These are phyloP conservation scores for Teratosphaeria destructans DNA, from an alignment of 2,329 filamentous ascomycete species.

Conservation along the genomic window DNA sequence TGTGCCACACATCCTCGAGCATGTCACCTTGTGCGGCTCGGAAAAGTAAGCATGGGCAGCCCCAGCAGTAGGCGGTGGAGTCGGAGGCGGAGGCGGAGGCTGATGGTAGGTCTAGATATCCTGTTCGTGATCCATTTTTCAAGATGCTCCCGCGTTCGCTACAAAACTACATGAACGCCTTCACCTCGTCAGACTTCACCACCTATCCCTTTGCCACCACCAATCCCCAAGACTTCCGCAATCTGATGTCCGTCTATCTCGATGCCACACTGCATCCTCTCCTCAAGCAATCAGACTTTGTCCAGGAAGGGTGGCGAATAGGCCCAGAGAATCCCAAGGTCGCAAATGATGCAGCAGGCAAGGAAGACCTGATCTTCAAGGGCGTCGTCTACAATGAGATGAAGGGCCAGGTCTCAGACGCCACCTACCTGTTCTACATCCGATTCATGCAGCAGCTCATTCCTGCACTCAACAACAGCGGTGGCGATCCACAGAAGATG, in stretches of 20 bases:
- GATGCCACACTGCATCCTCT: conserved; percentile 88
- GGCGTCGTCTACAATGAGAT: conserved; percentile 99
- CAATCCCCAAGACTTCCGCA: conserved; percentile 88
- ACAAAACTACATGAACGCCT: conserved; percentile 99
- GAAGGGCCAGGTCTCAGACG: conserved; percentile 98
- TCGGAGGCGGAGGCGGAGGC: conserved; percentile 1
- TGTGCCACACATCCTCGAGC: conserved; percentile 92
- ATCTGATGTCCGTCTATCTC: conserved; percentile 91
- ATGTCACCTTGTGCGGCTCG: conserved; percentile 92
- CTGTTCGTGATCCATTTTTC: conserved; percentile 98
- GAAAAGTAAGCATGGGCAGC: conserved; percentile 53
- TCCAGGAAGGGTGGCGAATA: conserved; percentile 93
- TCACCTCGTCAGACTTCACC: conserved; percentile 91
- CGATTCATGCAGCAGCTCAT: conserved; percentile 91
- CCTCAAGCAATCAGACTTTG: conserved; percentile 82
- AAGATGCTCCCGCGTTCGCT: conserved; percentile 97
- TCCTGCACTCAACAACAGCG: conserved; percentile 90
- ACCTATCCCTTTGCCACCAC: conserved; percentile 98
- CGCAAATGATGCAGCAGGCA: conserved; percentile 19
- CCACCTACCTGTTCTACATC: conserved; percentile 92
- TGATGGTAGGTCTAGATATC: conserved; percentile 51
- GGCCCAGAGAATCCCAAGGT: conserved; percentile 73
- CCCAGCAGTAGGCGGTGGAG: neutral
- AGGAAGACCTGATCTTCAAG: conserved; percentile 73
- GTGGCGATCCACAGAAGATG: conserved; percentile 91